Conservation (phyloP, 2,329 filamentous ascomycete genomes). For the Fusarium sp. region DNA sequence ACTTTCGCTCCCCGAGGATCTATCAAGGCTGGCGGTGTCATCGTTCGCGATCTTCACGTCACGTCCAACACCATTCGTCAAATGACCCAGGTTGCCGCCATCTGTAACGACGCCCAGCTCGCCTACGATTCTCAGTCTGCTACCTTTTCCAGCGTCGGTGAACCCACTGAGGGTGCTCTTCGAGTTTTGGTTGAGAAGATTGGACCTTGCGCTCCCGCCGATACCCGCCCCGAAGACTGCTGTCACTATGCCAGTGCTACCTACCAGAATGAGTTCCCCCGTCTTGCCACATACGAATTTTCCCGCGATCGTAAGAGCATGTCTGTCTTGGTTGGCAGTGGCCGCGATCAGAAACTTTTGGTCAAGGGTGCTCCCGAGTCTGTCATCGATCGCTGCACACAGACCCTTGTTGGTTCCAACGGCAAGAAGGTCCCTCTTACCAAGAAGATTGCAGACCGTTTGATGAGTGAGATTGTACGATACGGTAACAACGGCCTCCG, state of each 20-base stretch:
- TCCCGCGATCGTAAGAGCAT: slow-evolving; percentile 98
- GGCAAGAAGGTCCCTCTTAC: slow-evolving; percentile 81
- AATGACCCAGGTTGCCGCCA: slow-evolving; percentile 75
- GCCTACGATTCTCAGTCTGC: slow-evolving; percentile 82
- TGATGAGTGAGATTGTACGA: slow-evolving; percentile 83
- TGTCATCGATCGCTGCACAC: slow-evolving; percentile 90
- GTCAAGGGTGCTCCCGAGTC: slow-evolving; percentile 98
- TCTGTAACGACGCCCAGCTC: slow-evolving; percentile 91
- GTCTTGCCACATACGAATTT: slow-evolving; percentile 93
- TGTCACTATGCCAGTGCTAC: slow-evolving; percentile 85
- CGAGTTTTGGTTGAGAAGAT: slow-evolving; percentile 94
- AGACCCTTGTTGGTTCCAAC: slow-evolving; percentile 79
- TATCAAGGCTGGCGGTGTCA: slow-evolving; percentile 75
- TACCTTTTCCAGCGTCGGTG: slow-evolving; percentile 84
- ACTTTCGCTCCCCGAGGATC: slow-evolving; percentile 88
- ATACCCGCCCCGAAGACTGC: slow-evolving; percentile 67
- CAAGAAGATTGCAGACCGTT: slow-evolving; percentile 73
- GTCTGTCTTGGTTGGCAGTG: slow-evolving; percentile 88
- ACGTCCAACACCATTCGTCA: slow-evolving; percentile 82
- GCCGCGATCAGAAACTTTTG: slow-evolving; percentile 79
- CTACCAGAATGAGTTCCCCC: slow-evolving; percentile 81
- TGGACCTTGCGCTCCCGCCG: slow-evolving; percentile 76
- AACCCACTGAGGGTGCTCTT: slow-evolving; percentile 94
- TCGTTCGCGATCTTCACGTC: slow-evolving; percentile 73
- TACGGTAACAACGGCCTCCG: slow-evolving; percentile 94